Base-by-base conservation (phyloP, 2,329 filamentous ascomycete species). In the Fusarium tricinctum region DNA sequence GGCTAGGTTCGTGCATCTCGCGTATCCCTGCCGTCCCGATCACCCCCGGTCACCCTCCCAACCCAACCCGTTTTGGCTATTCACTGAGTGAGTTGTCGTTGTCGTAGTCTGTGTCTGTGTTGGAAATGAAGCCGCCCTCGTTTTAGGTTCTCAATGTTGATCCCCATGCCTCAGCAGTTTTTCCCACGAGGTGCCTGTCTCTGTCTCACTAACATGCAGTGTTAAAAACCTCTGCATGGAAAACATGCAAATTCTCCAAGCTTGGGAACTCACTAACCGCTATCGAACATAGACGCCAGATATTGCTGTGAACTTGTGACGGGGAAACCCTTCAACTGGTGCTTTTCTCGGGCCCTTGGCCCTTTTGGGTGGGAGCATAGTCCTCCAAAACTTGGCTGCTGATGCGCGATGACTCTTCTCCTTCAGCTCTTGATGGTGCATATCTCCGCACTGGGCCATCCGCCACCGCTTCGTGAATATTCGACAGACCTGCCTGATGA, bases 21-120 rank as follows among this genome's bases (percentile, higher is more conserved):
- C 71, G 70, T 71, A 73, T 72, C 71, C 71, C 71, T 73, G 71
- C 66, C 66, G 45, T 63, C 55, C 62, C 63, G 60, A 58, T 54
- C 56, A 70, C 63, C 71, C 71, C 71, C 49, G 48, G 71, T 64
- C 70, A 64, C 69, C 68, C 68, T 60, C 67, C 69, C 71, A 72
- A 69, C 67, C 69, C 71, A 72, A 69, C 66, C 69, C 66, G 64
- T 66, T 59, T 52, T 33, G 63, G 68, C 28, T 53, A 30, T 51
- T 63, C 49, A 59, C 39, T 70, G 23, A 23, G 23, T 70, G 53
- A 69, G 61, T 38, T 67, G 47, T 57, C 47, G 32, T 20, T 40
- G 40, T 66, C 44, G 61, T 38, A 63, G 47, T 57, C 47, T 19
- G 13, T 40, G 40, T 66, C 44, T 58, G 33, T 47, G 33, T 52